phyloP scores from a whole-genome alignment of 495 filamentous ascomycete species.

The Aspergillus olivimuriae region DNA sequence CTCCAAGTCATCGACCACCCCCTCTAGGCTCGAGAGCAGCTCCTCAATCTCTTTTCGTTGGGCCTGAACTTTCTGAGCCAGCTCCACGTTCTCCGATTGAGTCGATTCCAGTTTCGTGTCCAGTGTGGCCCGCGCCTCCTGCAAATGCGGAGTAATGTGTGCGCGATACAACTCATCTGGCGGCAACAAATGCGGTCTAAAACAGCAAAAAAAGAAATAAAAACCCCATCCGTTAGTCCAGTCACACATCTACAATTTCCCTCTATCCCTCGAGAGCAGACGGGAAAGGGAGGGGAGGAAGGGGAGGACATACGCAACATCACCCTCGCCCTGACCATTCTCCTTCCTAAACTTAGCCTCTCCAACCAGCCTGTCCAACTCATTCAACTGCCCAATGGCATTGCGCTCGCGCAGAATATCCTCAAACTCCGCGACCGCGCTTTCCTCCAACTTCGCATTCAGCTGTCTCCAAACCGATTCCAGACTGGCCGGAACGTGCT shows the following conservation, averaged over 20 bases:
- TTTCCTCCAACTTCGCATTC: constrained; percentile 56
- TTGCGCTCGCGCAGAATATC: constrained; percentile 61
- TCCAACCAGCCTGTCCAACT: constrained; percentile 66
- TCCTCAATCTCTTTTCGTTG: constrained; percentile 71
- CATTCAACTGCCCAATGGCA: constrained; percentile 72
- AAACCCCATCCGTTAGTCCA: too few relatives aligned
- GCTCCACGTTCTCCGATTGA: constrained; percentile 55
- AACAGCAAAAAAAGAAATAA: too few relatives aligned
- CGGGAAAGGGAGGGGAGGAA: constrained; percentile 2
- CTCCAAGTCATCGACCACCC: constrained; percentile 63
- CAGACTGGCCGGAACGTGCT: constrained; percentile 59
- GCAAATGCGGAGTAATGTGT: constrained; percentile 63
- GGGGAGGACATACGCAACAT: constrained; percentile 31
- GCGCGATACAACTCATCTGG: constrained; percentile 59
- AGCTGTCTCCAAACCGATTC: constrained; percentile 64
- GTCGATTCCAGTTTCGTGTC: constrained; percentile 54
- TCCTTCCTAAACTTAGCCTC: constrained; percentile 61
- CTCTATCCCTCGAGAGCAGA: too few relatives aligned
- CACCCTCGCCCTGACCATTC: constrained; percentile 19
- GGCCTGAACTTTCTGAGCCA: constrained; percentile 54
- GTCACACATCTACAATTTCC: too few relatives aligned
- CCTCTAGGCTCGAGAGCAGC: constrained; percentile 58
- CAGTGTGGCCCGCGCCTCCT: constrained; percentile 52
- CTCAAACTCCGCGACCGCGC: constrained; percentile 67
- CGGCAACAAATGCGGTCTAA: constrained; percentile 71